Evolutionary conservation across 352 stramenopile genomes (phyloP), one percentile per base, ranked within the genome.

Genomic region (Globisporangium heterothallicum): DNA sequence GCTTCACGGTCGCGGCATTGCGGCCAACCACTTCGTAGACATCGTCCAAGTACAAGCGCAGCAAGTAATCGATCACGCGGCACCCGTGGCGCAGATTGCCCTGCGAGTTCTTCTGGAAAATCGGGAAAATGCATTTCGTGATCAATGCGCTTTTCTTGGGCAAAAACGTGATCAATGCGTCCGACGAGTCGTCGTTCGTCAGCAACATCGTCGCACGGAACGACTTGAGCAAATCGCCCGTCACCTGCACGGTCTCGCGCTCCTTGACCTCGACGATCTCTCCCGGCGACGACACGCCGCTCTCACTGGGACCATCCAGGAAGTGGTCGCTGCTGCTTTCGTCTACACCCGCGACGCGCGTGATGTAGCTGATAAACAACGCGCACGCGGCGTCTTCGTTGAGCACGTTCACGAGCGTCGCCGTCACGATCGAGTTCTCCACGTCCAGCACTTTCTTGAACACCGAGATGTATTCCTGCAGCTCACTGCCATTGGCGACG

Each of bases 151-250:
- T 83, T 59, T 94, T 94, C 61, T 84, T 79, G 29, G 64, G 63
- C 8, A 97, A 64, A 61, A 95, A 95, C 51, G 72, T 79, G 26
- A 93, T 67, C 52, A 95, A 64, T 55, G 72, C 64, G 42, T 96
- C 85, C 18, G 74, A 78, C 36, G 82, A 66, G 52, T 96, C 80
- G 42, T 94, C 84, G 61, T 84, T 93, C 36, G 86, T 88, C 43
- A 97, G 67, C 59, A 97, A 60, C 84, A 96, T 94, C 44, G 86
- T 96, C 40, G 85, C 88, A 48, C 78, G 75, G 67, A 89, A 92
- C 42, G 81, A 91, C 48, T 73, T 65, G 47, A 86, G 61, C 53
- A 95, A 56, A 29, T 84, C 81, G 16, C 72, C 63, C 29, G 80
- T 77, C 25, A 89, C 84, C 25, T 74, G 53, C 9, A 60, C 63